Conservation (phyloP, 2,329 filamentous ascomycete species). For the Botryosphaeria agaves region DNA sequence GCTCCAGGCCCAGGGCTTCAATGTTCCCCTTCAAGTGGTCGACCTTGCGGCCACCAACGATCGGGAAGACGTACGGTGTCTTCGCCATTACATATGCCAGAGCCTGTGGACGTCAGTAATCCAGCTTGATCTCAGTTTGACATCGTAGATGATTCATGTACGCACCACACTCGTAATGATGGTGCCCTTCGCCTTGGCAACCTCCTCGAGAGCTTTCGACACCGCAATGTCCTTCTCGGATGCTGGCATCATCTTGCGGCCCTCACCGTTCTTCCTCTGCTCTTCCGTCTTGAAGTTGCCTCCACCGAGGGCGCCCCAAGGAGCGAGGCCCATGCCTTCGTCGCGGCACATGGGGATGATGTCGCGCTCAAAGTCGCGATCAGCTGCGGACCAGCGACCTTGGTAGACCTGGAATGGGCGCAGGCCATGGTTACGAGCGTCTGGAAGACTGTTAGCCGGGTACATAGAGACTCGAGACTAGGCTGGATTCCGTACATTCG, state of each 20-base stretch:
- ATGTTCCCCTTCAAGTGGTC: slow-evolving; percentile 52
- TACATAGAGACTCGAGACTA: not conserved
- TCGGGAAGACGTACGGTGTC: slow-evolving; percentile 54
- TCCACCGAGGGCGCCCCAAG: slow-evolving; percentile 26
- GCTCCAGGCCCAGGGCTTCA: slow-evolving; percentile 38
- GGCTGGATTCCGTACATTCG: slow-evolving; percentile 23
- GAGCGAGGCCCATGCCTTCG: slow-evolving; percentile 41
- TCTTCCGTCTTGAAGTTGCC: slow-evolving; percentile 32
- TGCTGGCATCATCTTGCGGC: slow-evolving; percentile 7
- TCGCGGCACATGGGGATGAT: slow-evolving; percentile 47
- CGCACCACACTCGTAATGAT: slow-evolving; percentile 37
- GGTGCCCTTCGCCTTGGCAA: slow-evolving; percentile 26
- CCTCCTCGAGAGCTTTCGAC: slow-evolving; percentile 39
- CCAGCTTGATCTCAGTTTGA: not conserved
- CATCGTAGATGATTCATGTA: not conserved
- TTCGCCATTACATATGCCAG: slow-evolving; percentile 55
- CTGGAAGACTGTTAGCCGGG: slow-evolving; percentile 8
- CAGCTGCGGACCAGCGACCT: slow-evolving; percentile 41
- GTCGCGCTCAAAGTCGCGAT: slow-evolving; percentile 53
- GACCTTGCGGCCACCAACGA: slow-evolving; percentile 55
- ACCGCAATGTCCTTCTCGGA: slow-evolving; percentile 33
- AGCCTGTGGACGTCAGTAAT: slow-evolving; percentile 19
- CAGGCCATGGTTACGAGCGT: slow-evolving; percentile 53
- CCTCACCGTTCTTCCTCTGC: slow-evolving; percentile 19
- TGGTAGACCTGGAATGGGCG: slow-evolving; percentile 54